Evolutionary conservation across 805 yeast genomes (phyloP).

Genomic region (Candida chilensis): DNA sequence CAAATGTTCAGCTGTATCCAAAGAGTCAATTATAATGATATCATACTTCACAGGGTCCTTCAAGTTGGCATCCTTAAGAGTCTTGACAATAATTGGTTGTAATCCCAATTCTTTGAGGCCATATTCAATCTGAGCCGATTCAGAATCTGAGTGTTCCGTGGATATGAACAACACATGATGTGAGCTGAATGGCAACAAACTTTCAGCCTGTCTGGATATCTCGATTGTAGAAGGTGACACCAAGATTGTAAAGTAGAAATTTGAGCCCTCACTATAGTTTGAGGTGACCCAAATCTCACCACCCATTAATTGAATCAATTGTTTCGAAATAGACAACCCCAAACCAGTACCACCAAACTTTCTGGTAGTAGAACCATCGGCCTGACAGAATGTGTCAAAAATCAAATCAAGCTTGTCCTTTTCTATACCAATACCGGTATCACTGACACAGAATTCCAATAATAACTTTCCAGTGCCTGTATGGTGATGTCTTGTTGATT

Average conservation of each 20-base stretch:
- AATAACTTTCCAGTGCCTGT: conserved; percentile 33
- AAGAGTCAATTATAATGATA: conserved; percentile 73
- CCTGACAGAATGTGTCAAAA: conserved; percentile 87
- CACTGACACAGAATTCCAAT: conserved; percentile 79
- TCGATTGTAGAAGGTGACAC: conserved; percentile 66
- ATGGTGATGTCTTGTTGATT: conserved; percentile 21
- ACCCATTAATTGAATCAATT: conserved; percentile 83
- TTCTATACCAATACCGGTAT: conserved; percentile 86
- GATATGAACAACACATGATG: conserved; percentile 67
- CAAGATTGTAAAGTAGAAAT: conserved; percentile 72
- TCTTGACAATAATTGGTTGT: conserved; percentile 49
- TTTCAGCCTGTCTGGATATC: conserved; percentile 56
- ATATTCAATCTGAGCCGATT: conserved; percentile 38
- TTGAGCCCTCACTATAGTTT: conserved; percentile 71
- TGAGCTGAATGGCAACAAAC: conserved; percentile 59
- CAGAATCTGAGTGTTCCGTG: conserved; percentile 46
- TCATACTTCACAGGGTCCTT: conserved; percentile 57
- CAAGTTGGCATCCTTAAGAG: conserved; percentile 49
- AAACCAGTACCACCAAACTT: conserved; percentile 92
- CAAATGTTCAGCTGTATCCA: conserved; percentile 63
- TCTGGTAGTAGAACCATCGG: conserved; percentile 89
- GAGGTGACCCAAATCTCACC: conserved; percentile 92
- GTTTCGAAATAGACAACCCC: conserved; percentile 82
- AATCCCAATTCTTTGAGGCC: conserved; percentile 48
- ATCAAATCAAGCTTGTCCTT: conserved; percentile 78